phyloP scores from a whole-genome alignment of 495 filamentous ascomycete species.

The Neurospora sp. region DNA sequence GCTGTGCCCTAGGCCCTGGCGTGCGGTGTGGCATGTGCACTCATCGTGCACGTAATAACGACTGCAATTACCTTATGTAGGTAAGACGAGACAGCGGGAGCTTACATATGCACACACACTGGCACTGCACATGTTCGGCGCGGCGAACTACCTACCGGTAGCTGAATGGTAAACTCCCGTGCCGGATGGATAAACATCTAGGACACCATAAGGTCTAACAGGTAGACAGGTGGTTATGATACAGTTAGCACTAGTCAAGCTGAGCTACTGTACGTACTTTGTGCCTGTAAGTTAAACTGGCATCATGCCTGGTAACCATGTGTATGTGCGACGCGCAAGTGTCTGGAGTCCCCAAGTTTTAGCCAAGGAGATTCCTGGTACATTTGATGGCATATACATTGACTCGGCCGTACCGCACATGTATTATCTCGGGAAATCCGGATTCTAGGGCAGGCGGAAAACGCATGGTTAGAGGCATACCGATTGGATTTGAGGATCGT shows the following conservation, averaged over 20 bases:
- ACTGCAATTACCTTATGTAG: background rate
- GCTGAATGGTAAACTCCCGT: background rate
- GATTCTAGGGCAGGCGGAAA: background rate
- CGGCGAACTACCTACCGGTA: background rate
- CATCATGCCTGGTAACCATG: background rate
- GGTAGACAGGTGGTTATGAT: background rate
- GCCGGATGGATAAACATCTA: background rate
- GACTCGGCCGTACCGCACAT: background rate
- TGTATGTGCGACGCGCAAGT: background rate
- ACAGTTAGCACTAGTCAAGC: background rate
- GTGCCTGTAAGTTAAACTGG: background rate
- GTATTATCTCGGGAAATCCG: background rate
- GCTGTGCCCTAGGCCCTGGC: no score
- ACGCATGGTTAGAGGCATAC: background rate
- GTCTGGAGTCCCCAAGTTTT: background rate
- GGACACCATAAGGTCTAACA: no score
- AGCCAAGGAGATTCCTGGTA: background rate
- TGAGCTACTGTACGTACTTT: background rate
- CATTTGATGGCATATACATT: background rate
- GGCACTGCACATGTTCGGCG: background rate
- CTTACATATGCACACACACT: background rate
- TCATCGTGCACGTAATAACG: background rate
- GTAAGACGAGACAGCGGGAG: background rate
- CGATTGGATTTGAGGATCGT: background rate
- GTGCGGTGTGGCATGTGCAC: no score